These are phyloP conservation scores for Chlorella sp. DNA, from an alignment of 139 green algal genomes.

Conservation along the genomic window DNA sequence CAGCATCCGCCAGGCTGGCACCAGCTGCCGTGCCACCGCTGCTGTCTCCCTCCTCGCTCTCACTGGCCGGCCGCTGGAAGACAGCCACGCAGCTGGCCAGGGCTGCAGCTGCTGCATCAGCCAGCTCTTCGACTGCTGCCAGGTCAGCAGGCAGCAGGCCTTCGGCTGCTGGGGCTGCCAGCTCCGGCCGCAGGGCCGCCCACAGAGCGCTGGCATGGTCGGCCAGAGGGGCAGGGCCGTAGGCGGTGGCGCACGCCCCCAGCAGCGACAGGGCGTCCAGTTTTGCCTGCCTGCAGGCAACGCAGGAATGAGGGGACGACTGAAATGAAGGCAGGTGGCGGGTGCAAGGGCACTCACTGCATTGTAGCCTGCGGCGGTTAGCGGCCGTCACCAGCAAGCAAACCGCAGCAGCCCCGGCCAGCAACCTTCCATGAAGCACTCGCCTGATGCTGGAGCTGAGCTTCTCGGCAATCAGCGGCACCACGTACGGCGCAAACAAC, in stretches of 20 bases:
- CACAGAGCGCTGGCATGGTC: constrained; percentile 12
- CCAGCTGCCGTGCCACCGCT: neutral
- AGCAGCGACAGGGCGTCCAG: constrained; percentile 40
- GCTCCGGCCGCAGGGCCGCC: constrained; percentile 12
- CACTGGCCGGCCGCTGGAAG: neutral
- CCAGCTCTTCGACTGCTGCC: neutral
- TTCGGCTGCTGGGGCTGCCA: constrained; percentile 20
- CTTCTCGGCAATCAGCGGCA: constrained; percentile 70
- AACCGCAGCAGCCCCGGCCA: too few species aligned
- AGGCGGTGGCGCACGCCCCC: constrained; percentile 18
- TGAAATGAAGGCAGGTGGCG: too few species aligned
- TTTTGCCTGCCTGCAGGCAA: constrained; percentile 47
- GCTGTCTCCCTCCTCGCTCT: neutral
- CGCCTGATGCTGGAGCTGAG: constrained; percentile 49
- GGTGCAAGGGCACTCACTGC: too few species aligned
- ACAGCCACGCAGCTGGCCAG: constrained; percentile 11
- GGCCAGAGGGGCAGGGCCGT: neutral
- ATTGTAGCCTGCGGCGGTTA: too few species aligned
- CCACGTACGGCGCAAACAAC: constrained; percentile 45
- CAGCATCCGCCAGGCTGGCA: constrained; percentile 9
- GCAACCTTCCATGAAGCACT: neutral
- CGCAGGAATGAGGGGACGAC: too few species aligned
- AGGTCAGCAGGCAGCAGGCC: constrained; percentile 21
- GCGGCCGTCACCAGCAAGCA: too few species aligned
- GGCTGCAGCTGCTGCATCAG: neutral